phyloP scores from a whole-genome alignment of 2,329 filamentous ascomycete species.

The Pezicula radicicola region DNA sequence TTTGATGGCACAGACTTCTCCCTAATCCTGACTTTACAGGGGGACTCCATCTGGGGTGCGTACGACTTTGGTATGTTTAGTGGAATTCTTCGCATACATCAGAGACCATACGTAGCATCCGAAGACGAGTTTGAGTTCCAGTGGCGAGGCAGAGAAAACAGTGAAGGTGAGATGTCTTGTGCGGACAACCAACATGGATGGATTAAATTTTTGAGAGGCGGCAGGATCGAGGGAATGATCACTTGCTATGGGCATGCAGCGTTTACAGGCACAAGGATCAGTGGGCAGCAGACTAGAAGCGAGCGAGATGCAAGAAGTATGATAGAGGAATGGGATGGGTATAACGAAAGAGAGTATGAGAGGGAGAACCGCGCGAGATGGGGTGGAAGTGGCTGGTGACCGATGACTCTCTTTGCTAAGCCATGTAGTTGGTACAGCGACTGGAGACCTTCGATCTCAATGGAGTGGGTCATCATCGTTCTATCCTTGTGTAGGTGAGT shows the following conservation, averaged over 20 bases:
- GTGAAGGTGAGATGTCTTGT: too few relatives aligned
- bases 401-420: too few relatives aligned
- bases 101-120: conserved; percentile 17
- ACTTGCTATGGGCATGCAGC: conserved; percentile 20
- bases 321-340: conserved; percentile 26
- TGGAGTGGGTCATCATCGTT: too few relatives aligned
- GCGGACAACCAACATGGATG: conserved; percentile 21
- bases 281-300: conserved; percentile 29
- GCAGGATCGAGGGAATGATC: conserved; percentile 30
- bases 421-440: too few relatives aligned
- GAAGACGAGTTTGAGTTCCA: conserved; percentile 24
- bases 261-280: conserved; percentile 24
- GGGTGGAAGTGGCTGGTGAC: not conserved
- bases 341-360: conserved; percentile 29
- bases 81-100: conserved; percentile 39
- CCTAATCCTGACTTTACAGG: conserved; percentile 36
- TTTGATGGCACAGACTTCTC: conserved; percentile 19
- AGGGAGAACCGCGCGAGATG: conserved; percentile 19
- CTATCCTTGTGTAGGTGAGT: too few relatives aligned
- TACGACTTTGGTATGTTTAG: conserved; percentile 40
- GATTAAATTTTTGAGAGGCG: conserved; percentile 36
- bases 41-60: conserved; percentile 39
- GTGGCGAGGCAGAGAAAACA: too few relatives aligned
- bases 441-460: too few relatives aligned
- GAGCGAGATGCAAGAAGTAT: conserved; percentile 22